A percentile compares a stretch with the other conserved stretches of the same genome.
Evolutionary conservation across 2,329 filamentous ascomycete genomes (phyloP).

Genomic region (Diaporthe longicolla): DNA sequence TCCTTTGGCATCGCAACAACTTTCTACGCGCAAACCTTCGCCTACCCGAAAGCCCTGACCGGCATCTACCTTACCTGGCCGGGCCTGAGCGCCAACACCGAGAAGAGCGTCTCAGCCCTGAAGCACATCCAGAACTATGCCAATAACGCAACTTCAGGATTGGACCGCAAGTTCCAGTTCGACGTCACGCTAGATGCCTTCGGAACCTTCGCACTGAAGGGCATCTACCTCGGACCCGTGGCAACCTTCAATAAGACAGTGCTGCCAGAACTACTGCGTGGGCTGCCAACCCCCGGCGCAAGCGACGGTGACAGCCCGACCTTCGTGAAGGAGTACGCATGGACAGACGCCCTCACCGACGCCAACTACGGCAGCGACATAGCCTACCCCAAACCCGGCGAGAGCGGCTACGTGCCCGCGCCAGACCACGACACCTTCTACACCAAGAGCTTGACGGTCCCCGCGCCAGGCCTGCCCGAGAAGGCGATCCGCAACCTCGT

Average conservation of each 20-base stretch:
- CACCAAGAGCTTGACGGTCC: constrained; percentile 53
- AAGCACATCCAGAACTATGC: constrained; percentile 51
- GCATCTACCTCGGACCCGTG: constrained; percentile 51
- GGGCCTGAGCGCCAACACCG: constrained; percentile 41
- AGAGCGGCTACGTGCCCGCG: constrained; percentile 5
- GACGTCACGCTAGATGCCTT: constrained; percentile 45
- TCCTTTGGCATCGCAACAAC: constrained; percentile 56
- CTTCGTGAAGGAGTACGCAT: constrained; percentile 41
- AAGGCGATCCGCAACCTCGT: constrained; percentile 48
- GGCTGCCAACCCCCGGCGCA: constrained; percentile 44
- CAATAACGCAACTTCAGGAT: constrained; percentile 46
- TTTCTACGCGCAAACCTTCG: constrained; percentile 53
- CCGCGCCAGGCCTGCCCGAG: constrained; percentile 43
- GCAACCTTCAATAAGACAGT: constrained; percentile 47
- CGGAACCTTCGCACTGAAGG: constrained; percentile 48
- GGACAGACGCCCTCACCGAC: constrained; percentile 26
- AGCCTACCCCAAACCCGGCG: constrained; percentile 15
- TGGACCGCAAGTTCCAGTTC: constrained; percentile 51
- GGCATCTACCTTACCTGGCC: constrained; percentile 54
- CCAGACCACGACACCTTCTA: constrained; percentile 50
- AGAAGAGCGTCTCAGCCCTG: constrained; percentile 45
- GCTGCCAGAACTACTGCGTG: constrained; percentile 46
- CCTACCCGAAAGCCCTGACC: constrained; percentile 48
- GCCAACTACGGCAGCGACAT: constrained; percentile 34
- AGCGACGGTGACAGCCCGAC: constrained; percentile 47